Evolutionary conservation across 176 grass and related monocot species (phyloP).

Genomic region (Eragrostis nindensis): DNA sequence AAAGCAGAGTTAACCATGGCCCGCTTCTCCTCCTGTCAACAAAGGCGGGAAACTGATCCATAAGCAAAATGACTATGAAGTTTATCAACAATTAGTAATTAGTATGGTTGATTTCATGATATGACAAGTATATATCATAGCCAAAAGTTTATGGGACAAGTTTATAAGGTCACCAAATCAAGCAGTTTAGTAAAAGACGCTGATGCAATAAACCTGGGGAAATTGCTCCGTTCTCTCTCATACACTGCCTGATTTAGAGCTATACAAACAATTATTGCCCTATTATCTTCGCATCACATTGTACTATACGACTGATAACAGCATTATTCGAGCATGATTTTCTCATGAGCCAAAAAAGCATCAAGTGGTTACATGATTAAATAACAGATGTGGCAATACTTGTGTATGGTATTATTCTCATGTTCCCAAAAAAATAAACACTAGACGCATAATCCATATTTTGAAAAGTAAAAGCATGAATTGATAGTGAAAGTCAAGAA

Average conservation of each 20-base stretch:
- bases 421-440: neutral
- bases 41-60: neutral
- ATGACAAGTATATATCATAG: neutral
- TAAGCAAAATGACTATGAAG: neutral
- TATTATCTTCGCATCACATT: no score
- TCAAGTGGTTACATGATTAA: conserved; percentile 2
- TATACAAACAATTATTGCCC: neutral
- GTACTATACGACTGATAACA: no score
- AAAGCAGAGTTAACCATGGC: conserved; percentile 93
- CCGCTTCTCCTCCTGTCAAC: conserved; percentile 95
- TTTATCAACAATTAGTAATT: neutral
- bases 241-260: neutral
- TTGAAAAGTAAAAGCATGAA: neutral
- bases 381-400: neutral
- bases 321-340: conserved; percentile 7
- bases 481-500: neutral
- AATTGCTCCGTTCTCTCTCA: neutral
- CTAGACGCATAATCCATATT: neutral
- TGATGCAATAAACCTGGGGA: neutral
- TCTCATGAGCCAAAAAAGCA: conserved; percentile 6
- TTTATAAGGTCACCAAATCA: neutral
- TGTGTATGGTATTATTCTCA: conserved; percentile 1
- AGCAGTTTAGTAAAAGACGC: neutral
- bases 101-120: neutral
- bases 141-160: neutral